Evolutionary conservation across 495 filamentous ascomycete species (phyloP).

Genomic region (Pseudoneurospora amorphoporcata): DNA sequence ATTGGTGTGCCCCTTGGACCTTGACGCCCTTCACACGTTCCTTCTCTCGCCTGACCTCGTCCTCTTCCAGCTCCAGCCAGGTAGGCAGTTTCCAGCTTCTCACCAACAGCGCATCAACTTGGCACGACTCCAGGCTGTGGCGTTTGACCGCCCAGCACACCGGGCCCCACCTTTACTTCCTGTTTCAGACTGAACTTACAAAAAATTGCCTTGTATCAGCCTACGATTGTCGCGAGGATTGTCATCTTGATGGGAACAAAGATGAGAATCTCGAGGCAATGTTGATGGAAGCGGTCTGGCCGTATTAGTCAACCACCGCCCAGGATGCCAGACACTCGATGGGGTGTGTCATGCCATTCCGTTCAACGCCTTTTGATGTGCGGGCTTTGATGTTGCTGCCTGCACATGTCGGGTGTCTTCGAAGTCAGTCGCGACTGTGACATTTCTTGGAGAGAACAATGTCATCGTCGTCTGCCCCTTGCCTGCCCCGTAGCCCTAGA

Average conservation of each 20-base stretch:
- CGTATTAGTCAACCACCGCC: neutral
- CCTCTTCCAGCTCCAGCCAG: neutral
- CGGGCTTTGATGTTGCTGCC: neutral
- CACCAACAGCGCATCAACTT: neutral
- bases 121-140: neutral
- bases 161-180: neutral
- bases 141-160: neutral
- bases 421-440: neutral
- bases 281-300: neutral
- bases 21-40: neutral
- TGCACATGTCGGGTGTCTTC: neutral
- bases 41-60: neutral
- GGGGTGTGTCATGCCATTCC: neutral
- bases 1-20: neutral
- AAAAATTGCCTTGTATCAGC: neutral
- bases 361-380: neutral
- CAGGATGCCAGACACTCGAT: neutral
- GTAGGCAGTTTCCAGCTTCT: neutral
- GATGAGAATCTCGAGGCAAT: neutral
- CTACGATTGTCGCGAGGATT: neutral
- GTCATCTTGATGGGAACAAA: neutral
- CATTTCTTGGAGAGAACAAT: neutral
- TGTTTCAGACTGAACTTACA: neutral
- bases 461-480: neutral
- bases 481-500: neutral